A percentile compares a stretch with the other conserved stretches of the same genome.
Evolutionary conservation across 2,329 filamentous ascomycete genomes (phyloP).

Genomic region (Neonectria coccinea): DNA sequence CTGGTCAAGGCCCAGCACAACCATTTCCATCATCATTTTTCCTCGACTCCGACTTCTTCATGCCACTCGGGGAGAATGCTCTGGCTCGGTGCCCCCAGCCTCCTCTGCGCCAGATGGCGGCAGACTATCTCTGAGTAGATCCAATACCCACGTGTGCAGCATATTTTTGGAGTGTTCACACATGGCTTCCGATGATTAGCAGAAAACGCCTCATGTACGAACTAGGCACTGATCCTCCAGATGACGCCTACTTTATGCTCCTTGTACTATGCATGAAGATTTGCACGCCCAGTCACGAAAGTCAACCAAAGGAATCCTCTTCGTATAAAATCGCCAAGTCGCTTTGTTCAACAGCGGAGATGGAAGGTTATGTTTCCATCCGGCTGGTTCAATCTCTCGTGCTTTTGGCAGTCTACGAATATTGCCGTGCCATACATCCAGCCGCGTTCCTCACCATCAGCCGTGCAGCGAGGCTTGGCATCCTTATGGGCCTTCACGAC

Average conservation of each 20-base stretch:
- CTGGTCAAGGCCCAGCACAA: neutral
- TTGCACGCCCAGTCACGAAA: neutral
- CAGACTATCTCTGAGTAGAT: constrained; percentile 2
- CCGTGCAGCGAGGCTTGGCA: constrained; percentile 33
- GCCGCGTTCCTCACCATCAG: constrained; percentile 37
- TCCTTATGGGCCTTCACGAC: constrained; percentile 34
- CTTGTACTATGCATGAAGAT: constrained; percentile 39
- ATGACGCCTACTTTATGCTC: constrained; percentile 19
- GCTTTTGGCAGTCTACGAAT: constrained; percentile 29
- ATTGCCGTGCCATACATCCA: constrained; percentile 34
- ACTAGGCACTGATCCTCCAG: neutral
- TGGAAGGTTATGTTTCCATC: constrained; percentile 31
- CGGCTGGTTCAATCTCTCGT: constrained; percentile 32
- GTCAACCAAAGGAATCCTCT: constrained; percentile 5
- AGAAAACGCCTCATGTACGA: constrained; percentile 31
- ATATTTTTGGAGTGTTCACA: constrained; percentile 32
- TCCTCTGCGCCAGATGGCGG: constrained; percentile 3
- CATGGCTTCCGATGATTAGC: constrained; percentile 35
- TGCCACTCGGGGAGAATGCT: constrained; percentile 11
- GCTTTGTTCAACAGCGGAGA: constrained; percentile 26
- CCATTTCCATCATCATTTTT: constrained; percentile 31
- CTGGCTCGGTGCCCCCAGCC: constrained; percentile 3
- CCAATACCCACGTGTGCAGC: constrained; percentile 1
- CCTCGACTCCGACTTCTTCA: constrained; percentile 29
- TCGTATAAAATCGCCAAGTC: constrained; percentile 26